phyloP scores from a whole-genome alignment of 352 stramenopile genomes.

The Phytophthora tentaculata region DNA sequence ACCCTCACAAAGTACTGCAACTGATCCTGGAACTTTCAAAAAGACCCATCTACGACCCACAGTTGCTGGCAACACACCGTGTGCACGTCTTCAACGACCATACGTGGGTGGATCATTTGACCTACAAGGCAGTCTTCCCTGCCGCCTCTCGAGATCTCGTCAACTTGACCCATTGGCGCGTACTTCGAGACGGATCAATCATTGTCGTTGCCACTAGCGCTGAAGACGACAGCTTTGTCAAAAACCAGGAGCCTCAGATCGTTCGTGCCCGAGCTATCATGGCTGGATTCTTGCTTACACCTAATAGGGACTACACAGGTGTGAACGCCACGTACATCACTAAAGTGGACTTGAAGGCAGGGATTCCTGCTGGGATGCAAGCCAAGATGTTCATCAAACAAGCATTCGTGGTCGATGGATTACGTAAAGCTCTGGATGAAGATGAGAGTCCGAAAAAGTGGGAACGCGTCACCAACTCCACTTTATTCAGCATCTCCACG shows the following conservation, averaged over 20 bases:
- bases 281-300: conserved; percentile 68
- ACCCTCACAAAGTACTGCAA: conserved; percentile 60
- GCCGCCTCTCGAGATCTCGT: conserved; percentile 60
- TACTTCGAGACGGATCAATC: conserved; percentile 64
- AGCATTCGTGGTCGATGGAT: conserved; percentile 64
- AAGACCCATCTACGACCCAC: conserved; percentile 59
- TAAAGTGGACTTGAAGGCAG: conserved; percentile 69
- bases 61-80: conserved; percentile 55
- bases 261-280: conserved; percentile 62
- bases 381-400: conserved; percentile 82
- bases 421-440: conserved; percentile 63
- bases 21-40: conserved; percentile 60
- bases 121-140: conserved; percentile 74
- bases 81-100: conserved; percentile 70
- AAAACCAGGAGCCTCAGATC: conserved; percentile 48
- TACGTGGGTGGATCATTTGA: conserved; percentile 76
- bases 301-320: conserved; percentile 62
- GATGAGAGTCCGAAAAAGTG: conserved; percentile 33
- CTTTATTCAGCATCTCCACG: conserved; percentile 48
- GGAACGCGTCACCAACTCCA: conserved; percentile 58
- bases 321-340: conserved; percentile 70
- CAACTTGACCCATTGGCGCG: conserved; percentile 78
- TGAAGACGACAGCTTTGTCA: conserved; percentile 48
- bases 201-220: conserved; percentile 56
- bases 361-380: conserved; percentile 58